phyloP scores from a whole-genome alignment of 805 yeast genomes.

The Teunomyces kruisii region DNA sequence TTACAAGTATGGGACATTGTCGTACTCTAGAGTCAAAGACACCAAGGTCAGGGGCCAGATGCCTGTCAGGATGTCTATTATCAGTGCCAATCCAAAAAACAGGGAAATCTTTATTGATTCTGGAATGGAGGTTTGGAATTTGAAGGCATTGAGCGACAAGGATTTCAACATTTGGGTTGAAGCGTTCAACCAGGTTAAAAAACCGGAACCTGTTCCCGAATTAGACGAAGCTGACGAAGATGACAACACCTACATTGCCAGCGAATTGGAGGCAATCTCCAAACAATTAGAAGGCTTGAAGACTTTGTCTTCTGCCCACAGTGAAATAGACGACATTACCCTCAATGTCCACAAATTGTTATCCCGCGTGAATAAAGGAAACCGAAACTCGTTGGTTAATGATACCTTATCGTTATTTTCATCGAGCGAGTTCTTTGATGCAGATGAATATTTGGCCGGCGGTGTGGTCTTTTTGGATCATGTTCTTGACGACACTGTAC shows the following conservation, averaged over 20 bases:
- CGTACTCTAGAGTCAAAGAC: slow-evolving; percentile 75
- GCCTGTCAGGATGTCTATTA: slow-evolving; percentile 80
- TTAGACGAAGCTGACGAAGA: slow-evolving; percentile 9
- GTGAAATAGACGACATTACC: slow-evolving; percentile 12
- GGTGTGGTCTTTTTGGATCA: slow-evolving; percentile 56
- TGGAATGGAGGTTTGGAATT: slow-evolving; percentile 91
- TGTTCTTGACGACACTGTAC: slow-evolving; percentile 6
- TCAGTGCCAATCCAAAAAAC: slow-evolving; percentile 70
- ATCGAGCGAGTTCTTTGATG: slow-evolving; percentile 51
- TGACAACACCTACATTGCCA: slow-evolving; percentile 10
- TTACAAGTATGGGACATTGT: slow-evolving; percentile 75
- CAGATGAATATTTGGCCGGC: slow-evolving; percentile 52
- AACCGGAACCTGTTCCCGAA: slow-evolving; percentile 10
- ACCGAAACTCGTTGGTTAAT: slow-evolving; percentile 9
- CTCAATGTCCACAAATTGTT: slow-evolving; percentile 20
- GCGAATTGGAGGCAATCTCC: slow-evolving; percentile 7
- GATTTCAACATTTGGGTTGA: slow-evolving; percentile 83
- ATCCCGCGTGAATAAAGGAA: slow-evolving; percentile 9
- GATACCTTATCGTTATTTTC: slow-evolving; percentile 33
- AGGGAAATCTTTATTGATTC: slow-evolving; percentile 82
- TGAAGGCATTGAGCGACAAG: slow-evolving; percentile 62
- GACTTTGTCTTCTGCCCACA: slow-evolving; percentile 3
- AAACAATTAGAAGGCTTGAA: slow-evolving; percentile 4
- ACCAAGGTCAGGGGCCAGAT: slow-evolving; percentile 85
- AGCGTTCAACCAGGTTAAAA: slow-evolving; percentile 63